These are phyloP conservation scores for Linnemannia elongata DNA, from an alignment of 192 early-diverging fungal genomes.

Conservation along the genomic window DNA sequence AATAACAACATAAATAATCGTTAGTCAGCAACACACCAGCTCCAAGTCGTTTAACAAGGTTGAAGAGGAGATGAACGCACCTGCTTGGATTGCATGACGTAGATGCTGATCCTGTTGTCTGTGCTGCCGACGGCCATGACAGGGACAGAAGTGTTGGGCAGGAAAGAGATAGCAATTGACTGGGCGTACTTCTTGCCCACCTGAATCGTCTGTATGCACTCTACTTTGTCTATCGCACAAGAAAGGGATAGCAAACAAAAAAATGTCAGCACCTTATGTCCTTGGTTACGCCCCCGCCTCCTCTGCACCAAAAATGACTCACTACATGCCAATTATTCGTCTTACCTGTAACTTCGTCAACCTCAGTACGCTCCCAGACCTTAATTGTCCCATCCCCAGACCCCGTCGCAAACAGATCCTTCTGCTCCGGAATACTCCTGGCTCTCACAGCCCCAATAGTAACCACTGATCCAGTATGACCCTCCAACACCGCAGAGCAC, in stretches of 20 bases:
- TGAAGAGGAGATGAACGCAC: conserved; percentile 28
- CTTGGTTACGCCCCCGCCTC: background rate
- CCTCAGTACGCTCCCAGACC: conserved; percentile 73
- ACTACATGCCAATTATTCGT: conserved; percentile 19
- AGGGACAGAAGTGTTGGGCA: conserved; percentile 74
- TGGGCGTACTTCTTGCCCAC: conserved; percentile 77
- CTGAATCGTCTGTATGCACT: conserved; percentile 78
- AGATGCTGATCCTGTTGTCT: conserved; percentile 82
- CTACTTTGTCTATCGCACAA: conserved; percentile 53
- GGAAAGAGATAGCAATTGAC: conserved; percentile 73
- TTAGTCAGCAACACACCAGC: background rate
- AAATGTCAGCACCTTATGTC: background rate
- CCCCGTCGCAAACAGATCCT: conserved; percentile 74
- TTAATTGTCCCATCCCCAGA: conserved; percentile 80
- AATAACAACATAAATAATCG: background rate
- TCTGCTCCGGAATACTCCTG: conserved; percentile 48
- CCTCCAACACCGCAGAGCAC: conserved; percentile 75
- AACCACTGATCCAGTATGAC: conserved; percentile 75
- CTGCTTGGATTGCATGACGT: conserved; percentile 58
- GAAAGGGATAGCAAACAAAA: background rate
- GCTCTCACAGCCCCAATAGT: conserved; percentile 73
- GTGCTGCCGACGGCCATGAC: conserved; percentile 89
- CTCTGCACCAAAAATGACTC: background rate
- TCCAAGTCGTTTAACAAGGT: too few relatives aligned
- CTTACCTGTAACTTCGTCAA: conserved; percentile 51